Evolutionary conservation across 495 filamentous ascomycete species (phyloP).

Genomic region (Tetracladium marchalianum): DNA sequence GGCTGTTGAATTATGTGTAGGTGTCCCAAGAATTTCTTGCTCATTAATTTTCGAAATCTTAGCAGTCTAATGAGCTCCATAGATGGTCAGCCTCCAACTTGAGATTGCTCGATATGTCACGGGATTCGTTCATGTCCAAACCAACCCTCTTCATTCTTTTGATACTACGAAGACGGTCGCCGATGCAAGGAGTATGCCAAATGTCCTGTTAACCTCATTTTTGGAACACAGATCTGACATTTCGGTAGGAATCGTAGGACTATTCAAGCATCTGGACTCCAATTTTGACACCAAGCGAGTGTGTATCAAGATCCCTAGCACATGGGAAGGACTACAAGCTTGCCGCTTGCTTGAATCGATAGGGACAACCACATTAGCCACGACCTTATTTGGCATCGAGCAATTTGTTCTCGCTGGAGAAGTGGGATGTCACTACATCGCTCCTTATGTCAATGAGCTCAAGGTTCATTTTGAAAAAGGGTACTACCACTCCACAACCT

Average conservation of each 20-base stretch:
- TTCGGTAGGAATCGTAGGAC: constrained; percentile 33
- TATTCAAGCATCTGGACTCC: constrained; percentile 39
- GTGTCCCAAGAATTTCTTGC: not conserved
- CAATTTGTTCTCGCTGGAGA: constrained; percentile 48
- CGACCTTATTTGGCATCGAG: constrained; percentile 48
- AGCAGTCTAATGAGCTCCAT: not conserved
- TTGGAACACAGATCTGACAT: not conserved
- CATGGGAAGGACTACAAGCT: constrained; percentile 55
- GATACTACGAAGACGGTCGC: constrained; percentile 40
- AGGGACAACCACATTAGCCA: constrained; percentile 47
- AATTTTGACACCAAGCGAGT: constrained; percentile 38
- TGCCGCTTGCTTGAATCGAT: constrained; percentile 43
- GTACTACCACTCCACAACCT: constrained; percentile 22
- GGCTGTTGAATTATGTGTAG: constrained; percentile 45
- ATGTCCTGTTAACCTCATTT: not conserved
- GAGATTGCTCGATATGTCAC: constrained; percentile 39
- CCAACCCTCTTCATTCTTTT: constrained; percentile 48
- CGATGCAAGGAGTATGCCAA: constrained; percentile 42
- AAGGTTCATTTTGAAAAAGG: constrained; percentile 47
- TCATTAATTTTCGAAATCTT: not conserved
- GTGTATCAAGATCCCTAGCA: constrained; percentile 54
- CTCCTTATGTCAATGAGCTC: constrained; percentile 56
- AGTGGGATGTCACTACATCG: constrained; percentile 48
- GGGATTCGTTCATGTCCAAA: constrained; percentile 50
- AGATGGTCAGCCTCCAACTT: constrained; percentile 46